These are phyloP conservation scores for Fusarium sp. DNA, from an alignment of 2,329 filamentous ascomycete genomes.

Conservation along the genomic window DNA sequence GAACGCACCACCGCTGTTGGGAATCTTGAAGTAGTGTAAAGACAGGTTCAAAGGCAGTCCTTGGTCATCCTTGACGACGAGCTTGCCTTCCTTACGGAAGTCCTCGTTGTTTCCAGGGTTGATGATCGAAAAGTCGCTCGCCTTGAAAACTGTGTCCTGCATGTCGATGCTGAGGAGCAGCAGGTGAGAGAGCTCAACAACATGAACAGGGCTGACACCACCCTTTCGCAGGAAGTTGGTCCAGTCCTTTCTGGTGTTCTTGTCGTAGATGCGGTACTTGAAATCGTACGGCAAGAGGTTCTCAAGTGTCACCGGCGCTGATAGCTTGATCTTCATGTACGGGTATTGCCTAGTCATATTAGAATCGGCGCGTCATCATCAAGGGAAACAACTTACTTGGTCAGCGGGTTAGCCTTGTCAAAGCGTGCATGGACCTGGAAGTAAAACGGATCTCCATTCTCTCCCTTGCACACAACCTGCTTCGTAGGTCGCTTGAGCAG, in stretches of 20 bases:
- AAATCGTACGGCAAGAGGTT: constrained; percentile 97
- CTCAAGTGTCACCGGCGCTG: constrained; percentile 92
- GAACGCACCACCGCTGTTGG: constrained; percentile 94
- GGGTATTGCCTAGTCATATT: constrained; percentile 77
- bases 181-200: constrained; percentile 94
- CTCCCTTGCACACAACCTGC: constrained; percentile 89
- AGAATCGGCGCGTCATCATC: constrained; percentile 1
- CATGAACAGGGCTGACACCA: constrained; percentile 95
- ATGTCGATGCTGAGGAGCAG: constrained; percentile 93
- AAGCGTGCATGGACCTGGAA: constrained; percentile 93
- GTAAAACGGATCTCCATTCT: constrained; percentile 91
- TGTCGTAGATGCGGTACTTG: constrained; percentile 99
- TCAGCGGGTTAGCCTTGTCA: constrained; percentile 85
- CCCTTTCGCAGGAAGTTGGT: constrained; percentile 97
- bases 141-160: constrained; percentile 94
- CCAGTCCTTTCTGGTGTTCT: constrained; percentile 98
- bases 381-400: constrained; percentile 62
- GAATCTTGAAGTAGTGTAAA: constrained; percentile 90
- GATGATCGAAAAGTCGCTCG: constrained; percentile 97
- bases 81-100: constrained; percentile 83
- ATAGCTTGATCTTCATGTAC: constrained; percentile 92
- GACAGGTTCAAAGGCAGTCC: constrained; percentile 83
- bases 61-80: constrained; percentile 87
- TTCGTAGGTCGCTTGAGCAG: constrained; percentile 85
- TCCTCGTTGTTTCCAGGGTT: constrained; percentile 90